Conservation (phyloP, 805 yeast genomes). For the Diddensiella transvaalensis region DNA sequence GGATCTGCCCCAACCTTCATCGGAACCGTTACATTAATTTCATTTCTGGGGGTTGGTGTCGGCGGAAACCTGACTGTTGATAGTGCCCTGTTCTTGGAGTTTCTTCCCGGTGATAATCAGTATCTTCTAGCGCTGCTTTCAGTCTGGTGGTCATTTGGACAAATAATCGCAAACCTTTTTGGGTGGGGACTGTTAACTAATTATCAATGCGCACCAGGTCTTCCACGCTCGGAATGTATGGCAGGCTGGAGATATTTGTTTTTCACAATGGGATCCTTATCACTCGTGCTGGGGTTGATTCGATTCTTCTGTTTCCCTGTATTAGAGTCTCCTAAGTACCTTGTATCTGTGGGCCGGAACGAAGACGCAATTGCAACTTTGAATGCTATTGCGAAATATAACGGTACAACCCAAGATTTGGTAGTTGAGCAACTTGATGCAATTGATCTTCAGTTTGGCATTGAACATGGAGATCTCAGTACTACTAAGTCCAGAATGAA, state of each 20-base stretch:
- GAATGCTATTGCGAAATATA: conserved; percentile 42
- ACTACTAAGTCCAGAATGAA: conserved; percentile 25
- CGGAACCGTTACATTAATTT: conserved; percentile 47
- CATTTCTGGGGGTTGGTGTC: conserved; percentile 43
- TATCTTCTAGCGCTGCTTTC: conserved; percentile 52
- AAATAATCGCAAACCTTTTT: conserved; percentile 48
- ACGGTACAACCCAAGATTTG: conserved; percentile 47
- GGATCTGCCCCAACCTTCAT: conserved; percentile 51
- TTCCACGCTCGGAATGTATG: conserved; percentile 36
- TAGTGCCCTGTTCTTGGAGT: conserved; percentile 51
- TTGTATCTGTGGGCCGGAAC: conserved; percentile 30
- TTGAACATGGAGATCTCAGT: conserved; percentile 30
- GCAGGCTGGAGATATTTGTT: conserved; percentile 61
- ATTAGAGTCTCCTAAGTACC: conserved; percentile 52
- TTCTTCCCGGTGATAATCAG: conserved; percentile 47
- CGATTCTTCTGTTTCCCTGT: conserved; percentile 45
- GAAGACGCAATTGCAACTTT: conserved; percentile 45
- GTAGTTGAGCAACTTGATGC: conserved; percentile 35
- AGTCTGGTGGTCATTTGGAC: conserved; percentile 63
- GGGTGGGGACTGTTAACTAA: conserved; percentile 57
- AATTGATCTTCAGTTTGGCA: conserved; percentile 37
- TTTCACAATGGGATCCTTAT: conserved; percentile 51
- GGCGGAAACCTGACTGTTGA: conserved; percentile 53
- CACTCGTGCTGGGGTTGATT: conserved; percentile 45
- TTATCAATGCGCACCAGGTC: conserved; percentile 47